Conservation (phyloP, 2,329 filamentous ascomycete genomes). For the Mycosphaerella sp. region DNA sequence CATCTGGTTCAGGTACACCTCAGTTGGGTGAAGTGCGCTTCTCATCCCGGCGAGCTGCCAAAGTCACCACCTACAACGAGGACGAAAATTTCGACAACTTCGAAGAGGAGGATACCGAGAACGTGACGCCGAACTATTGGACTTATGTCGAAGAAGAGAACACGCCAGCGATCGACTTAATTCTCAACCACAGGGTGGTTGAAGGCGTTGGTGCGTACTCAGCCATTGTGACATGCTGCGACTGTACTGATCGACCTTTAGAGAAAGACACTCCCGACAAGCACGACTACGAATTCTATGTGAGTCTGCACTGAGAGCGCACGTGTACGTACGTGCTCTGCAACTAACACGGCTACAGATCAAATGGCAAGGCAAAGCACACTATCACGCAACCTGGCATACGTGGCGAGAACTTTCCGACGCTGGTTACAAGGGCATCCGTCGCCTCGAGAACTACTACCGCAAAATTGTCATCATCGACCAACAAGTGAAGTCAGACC, state of each 20-base stretch:
- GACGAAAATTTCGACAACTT: conserved; percentile 55
- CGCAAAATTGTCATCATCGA: conserved; percentile 75
- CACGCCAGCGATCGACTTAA: conserved; percentile 79
- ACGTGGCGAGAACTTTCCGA: conserved; percentile 64
- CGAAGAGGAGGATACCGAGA: conserved; percentile 53
- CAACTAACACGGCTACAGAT: conserved; percentile 51
- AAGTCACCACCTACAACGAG: conserved; percentile 63
- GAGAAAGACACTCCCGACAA: conserved; percentile 44
- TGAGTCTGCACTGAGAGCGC: conserved; percentile 29
- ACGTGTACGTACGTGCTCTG: neutral
- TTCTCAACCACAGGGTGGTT: conserved; percentile 77
- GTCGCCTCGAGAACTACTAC: conserved; percentile 92
- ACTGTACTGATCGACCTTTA: conserved; percentile 6
- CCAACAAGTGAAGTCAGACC: conserved; percentile 64
- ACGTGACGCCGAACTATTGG: conserved; percentile 66
- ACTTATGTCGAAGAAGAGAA: conserved; percentile 64
- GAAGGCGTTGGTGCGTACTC: conserved; percentile 48
- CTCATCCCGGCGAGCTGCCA: conserved; percentile 78
- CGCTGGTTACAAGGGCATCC: conserved; percentile 63
- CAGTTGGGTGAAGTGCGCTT: conserved; percentile 78
- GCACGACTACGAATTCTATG: conserved; percentile 77
- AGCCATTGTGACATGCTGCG: neutral
- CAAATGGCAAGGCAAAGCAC: conserved; percentile 95
- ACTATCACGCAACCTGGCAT: conserved; percentile 96
- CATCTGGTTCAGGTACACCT: conserved; percentile 55